These are phyloP conservation scores for Omphalotus olearius DNA, from an alignment of 1,284 basidiomycete species.

Conservation along the genomic window DNA sequence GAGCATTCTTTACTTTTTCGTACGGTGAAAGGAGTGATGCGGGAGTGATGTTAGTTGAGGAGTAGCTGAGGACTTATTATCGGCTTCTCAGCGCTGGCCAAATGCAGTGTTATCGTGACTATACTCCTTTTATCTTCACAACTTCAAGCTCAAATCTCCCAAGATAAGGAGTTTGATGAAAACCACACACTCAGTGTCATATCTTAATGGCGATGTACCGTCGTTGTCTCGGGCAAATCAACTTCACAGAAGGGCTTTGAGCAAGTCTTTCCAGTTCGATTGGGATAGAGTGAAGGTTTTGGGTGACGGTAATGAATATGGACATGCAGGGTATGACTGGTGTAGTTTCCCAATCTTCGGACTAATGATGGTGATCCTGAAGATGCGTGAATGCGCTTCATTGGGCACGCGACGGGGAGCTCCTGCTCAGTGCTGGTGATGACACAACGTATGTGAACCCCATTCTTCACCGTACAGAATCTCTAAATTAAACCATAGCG, in stretches of 20 bases:
- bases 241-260: conserved; percentile 2
- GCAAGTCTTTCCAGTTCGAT: background rate
- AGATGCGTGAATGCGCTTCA: conserved; percentile 85
- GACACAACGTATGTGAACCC: conserved; percentile 64
- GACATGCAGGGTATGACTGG: conserved; percentile 59
- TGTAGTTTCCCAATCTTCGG: conserved; percentile 6
- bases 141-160: no score
- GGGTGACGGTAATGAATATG: conserved; percentile 42
- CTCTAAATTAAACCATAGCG: conserved; percentile 27
- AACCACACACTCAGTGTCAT: background rate
- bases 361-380: conserved; percentile 10
- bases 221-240: background rate
- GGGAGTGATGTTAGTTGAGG: no score
- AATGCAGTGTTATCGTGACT: no score
- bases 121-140: no score
- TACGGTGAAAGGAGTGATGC: no score
- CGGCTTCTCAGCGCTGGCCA: no score
- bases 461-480: conserved; percentile 21
- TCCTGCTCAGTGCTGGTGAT: conserved; percentile 78
- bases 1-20: no score
- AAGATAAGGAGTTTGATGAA: background rate
- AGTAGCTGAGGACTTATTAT: no score
- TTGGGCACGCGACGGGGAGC: conserved; percentile 75
- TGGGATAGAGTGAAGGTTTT: conserved; percentile 37
- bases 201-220: background rate